Percentiles rank a stretch among this genome's conserved stretches.
These are phyloP conservation scores for Lentinula edodes DNA, from an alignment of 768 basidiomycete species.

Conservation along the genomic window DNA sequence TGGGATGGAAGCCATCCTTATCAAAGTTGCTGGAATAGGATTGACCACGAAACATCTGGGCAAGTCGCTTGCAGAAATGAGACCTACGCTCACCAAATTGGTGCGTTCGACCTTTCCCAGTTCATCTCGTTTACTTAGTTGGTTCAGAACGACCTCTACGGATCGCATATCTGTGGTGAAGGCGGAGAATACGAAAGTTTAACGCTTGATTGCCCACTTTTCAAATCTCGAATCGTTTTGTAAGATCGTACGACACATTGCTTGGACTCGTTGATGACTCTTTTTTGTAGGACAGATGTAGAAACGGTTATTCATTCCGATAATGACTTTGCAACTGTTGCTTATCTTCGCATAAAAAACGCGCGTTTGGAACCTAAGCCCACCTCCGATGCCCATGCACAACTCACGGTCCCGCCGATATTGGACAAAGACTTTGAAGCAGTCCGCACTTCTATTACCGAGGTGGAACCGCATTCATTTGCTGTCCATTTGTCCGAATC, in stretches of 20 bases:
- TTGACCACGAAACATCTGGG: conserved; percentile 75
- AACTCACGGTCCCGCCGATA: conserved; percentile 40
- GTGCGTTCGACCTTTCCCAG: conserved; percentile 28
- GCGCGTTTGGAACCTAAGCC: conserved; percentile 60
- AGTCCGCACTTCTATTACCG: conserved; percentile 19
- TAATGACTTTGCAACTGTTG: conserved; percentile 84
- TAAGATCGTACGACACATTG: conserved; percentile 29
- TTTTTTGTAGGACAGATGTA: conserved; percentile 42
- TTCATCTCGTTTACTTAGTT: background rate
- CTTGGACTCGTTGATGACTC: background rate
- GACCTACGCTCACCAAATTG: conserved; percentile 63
- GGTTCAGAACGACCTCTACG: conserved; percentile 69
- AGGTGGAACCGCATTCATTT: background rate
- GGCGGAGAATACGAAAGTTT: conserved; percentile 97
- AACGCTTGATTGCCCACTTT: conserved; percentile 85
- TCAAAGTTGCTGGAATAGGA: conserved; percentile 96
- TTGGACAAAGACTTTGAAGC: conserved; percentile 39
- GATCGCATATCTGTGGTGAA: conserved; percentile 93
- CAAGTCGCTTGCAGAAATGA: conserved; percentile 67
- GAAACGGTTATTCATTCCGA: conserved; percentile 76
- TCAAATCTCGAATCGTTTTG: conserved; percentile 72
- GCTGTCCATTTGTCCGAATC: background rate
- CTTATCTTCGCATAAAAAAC: conserved; percentile 76
- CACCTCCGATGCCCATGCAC: background rate
- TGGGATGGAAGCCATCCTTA: conserved; percentile 76